Evolutionary conservation across 1,139 yeast species (phyloP).

Genomic region (Yamadazyma aaseri): DNA sequence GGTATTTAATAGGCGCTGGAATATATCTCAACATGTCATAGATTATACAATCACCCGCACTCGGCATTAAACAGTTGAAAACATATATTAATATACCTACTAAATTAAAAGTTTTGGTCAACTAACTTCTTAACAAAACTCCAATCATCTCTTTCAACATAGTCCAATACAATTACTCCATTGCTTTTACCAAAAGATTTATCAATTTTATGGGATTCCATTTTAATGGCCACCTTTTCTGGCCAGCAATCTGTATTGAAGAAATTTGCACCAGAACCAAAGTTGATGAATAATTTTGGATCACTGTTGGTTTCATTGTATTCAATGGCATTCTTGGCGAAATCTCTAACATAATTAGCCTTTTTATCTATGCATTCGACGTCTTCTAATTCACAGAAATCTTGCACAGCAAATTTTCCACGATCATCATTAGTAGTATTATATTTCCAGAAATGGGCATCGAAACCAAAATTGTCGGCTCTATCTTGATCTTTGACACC

Average conservation of each 20-base stretch:
- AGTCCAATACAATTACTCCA: conserved; percentile 68
- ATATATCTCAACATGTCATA: too few relatives aligned
- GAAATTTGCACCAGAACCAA: conserved; percentile 74
- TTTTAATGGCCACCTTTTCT: conserved; percentile 56
- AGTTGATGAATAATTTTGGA: conserved; percentile 66
- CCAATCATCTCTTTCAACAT: conserved; percentile 66
- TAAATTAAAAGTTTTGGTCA: conserved; percentile 49
- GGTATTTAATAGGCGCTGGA: too few relatives aligned
- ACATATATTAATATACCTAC: neutral
- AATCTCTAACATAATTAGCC: conserved; percentile 54
- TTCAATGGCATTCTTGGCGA: conserved; percentile 53
- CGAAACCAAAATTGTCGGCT: conserved; percentile 55
- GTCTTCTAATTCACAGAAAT: conserved; percentile 63
- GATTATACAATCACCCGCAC: conserved; percentile 5
- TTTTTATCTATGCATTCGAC: conserved; percentile 58
- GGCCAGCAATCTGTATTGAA: conserved; percentile 79
- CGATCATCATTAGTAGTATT: conserved; percentile 67
- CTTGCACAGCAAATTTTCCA: conserved; percentile 67
- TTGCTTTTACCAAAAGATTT: conserved; percentile 52
- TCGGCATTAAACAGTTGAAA: conserved; percentile 4
- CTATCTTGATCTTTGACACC: conserved; percentile 53
- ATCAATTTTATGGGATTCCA: conserved; percentile 46
- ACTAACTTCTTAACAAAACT: conserved; percentile 51
- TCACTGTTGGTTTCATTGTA: conserved; percentile 47
- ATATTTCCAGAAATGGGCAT: conserved; percentile 67